These are phyloP conservation scores for Myxozyma sirexii DNA, from an alignment of 805 yeast species.

Conservation along the genomic window DNA sequence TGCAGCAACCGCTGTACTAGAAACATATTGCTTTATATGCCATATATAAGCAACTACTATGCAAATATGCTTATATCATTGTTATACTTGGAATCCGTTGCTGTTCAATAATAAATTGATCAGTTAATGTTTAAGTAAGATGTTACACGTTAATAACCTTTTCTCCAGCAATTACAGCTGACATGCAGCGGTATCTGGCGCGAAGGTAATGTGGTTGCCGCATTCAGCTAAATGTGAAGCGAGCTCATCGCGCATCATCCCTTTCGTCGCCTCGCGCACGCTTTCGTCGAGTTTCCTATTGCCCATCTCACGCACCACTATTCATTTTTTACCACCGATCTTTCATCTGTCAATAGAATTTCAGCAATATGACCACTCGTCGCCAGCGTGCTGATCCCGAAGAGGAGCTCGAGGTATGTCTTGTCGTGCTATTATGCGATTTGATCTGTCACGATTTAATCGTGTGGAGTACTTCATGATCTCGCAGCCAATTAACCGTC, in stretches of 20 bases:
- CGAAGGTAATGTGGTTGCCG: neutral
- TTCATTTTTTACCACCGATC: neutral
- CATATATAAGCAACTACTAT: no score
- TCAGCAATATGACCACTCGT: constrained; percentile 20
- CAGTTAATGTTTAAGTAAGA: no score
- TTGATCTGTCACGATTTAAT: neutral
- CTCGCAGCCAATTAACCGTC: neutral
- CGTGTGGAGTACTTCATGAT: neutral
- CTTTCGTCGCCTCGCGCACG: neutral
- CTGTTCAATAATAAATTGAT: no score
- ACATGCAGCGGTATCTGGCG: neutral
- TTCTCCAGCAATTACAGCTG: no score
- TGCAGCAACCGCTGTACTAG: no score
- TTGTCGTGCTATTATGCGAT: neutral
- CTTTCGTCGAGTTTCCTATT: neutral
- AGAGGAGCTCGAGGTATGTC: constrained; percentile 32
- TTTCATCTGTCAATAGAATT: neutral
- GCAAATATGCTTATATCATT: no score
- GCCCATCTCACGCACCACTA: neutral
- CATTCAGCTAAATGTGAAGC: constrained; percentile 2
- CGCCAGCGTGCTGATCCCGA: constrained; percentile 33
- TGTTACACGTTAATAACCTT: no score
- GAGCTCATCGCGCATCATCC: constrained; percentile 15
- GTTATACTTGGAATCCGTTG: no score
- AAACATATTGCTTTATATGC: no score